A percentile compares a stretch with the other conserved stretches of the same genome.
Evolutionary conservation across 2,329 filamentous ascomycete genomes (phyloP).

Genomic region (Colletotrichum eremochloae): DNA sequence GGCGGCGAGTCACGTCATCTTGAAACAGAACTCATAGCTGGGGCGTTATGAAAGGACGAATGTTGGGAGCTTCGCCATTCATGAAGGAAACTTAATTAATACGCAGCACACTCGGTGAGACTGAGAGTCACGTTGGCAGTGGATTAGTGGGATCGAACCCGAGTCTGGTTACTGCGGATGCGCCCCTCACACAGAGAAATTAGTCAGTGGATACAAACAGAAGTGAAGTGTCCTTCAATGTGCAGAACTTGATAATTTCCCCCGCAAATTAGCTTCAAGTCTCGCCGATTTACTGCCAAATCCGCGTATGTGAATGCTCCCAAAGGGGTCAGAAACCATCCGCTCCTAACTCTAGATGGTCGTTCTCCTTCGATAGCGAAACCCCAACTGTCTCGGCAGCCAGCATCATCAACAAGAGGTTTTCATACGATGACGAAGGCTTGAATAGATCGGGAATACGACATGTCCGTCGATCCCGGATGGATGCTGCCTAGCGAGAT

Average conservation of each 20-base stretch:
- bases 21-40: not conserved
- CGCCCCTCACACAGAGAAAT: constrained; percentile 28
- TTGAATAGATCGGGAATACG: not conserved
- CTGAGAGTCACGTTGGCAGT: constrained; percentile 23
- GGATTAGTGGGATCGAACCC: constrained; percentile 17
- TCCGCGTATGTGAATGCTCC: constrained; percentile 5
- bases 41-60: not conserved
- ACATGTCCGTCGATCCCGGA: not conserved
- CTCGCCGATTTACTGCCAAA: not conserved
- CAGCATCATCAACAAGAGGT: constrained; percentile 11
- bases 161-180: not conserved
- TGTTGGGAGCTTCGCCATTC: not conserved
- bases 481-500: not conserved
- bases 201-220: constrained; percentile 25
- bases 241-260: constrained; percentile 11
- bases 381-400: constrained; percentile 5
- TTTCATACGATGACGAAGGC: not conserved
- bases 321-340: constrained; percentile 22
- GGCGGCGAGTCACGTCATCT: constrained; percentile 7
- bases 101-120: too few species aligned
- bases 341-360: constrained; percentile 5
- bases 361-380: not conserved
- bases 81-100: constrained; percentile 5
- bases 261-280: constrained; percentile 25
- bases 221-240: constrained; percentile 7